Evolutionary conservation across 2,329 filamentous ascomycete genomes (phyloP).

Genomic region (Fusarium sp.): DNA sequence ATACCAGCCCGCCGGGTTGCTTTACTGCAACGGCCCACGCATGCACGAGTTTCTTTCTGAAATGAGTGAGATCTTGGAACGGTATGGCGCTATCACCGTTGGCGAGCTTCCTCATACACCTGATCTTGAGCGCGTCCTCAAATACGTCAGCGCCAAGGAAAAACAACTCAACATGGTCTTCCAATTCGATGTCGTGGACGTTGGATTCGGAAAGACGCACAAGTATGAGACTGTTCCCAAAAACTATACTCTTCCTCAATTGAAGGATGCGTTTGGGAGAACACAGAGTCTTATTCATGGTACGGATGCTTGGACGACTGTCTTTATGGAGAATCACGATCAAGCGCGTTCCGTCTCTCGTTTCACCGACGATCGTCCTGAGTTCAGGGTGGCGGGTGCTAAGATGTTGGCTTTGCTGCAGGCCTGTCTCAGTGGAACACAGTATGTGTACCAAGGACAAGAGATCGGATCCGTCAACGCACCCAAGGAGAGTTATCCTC

Average conservation of each 20-base stretch:
- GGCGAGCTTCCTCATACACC: constrained; percentile 75
- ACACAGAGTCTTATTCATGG: constrained; percentile 64
- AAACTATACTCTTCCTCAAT: constrained; percentile 59
- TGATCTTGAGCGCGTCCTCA: constrained; percentile 65
- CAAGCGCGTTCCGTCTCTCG: constrained; percentile 68
- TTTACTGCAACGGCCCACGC: constrained; percentile 74
- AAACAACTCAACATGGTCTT: constrained; percentile 77
- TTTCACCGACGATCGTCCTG: constrained; percentile 62
- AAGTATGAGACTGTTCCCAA: constrained; percentile 62
- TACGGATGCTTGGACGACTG: constrained; percentile 70
- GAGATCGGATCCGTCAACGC: constrained; percentile 74
- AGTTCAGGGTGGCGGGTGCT: constrained; percentile 60
- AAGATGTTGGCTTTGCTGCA: constrained; percentile 70
- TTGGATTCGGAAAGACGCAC: constrained; percentile 64
- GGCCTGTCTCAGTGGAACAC: constrained; percentile 65
- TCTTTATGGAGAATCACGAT: constrained; percentile 75
- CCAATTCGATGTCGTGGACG: constrained; percentile 72
- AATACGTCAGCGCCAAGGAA: constrained; percentile 68
- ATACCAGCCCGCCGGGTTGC: constrained; percentile 64
- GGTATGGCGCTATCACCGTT: constrained; percentile 76
- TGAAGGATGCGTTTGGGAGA: constrained; percentile 60
- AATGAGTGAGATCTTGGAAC: constrained; percentile 69
- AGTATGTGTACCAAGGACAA: constrained; percentile 75
- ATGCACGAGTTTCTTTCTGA: constrained; percentile 76
- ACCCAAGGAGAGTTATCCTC: constrained; percentile 66